Percentiles rank a stretch among this genome's conserved stretches.
phyloP scores from a whole-genome alignment of 345 rosid genomes.

The Eutrema yunnanense region DNA sequence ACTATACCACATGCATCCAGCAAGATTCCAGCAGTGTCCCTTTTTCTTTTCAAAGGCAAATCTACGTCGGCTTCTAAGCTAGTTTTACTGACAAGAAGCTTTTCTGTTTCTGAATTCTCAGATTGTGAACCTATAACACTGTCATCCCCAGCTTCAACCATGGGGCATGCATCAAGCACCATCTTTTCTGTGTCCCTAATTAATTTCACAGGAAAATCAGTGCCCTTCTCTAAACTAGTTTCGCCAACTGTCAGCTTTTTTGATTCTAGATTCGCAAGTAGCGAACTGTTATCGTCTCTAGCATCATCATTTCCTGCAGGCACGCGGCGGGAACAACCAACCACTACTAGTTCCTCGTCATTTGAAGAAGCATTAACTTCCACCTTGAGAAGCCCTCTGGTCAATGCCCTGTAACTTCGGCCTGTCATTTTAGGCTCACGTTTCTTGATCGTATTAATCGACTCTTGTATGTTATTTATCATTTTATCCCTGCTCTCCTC shows the following conservation, averaged over 20 bases:
- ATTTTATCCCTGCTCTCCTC: constrained; percentile 31
- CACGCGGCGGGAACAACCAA: constrained; percentile 20
- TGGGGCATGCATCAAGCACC: constrained; percentile 6
- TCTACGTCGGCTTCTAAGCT: constrained; percentile 28
- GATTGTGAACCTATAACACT: not conserved
- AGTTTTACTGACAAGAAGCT: constrained; percentile 25
- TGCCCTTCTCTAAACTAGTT: constrained; percentile 6
- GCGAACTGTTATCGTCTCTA: constrained; percentile 13
- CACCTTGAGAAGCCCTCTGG: constrained; percentile 26
- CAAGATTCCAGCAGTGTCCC: constrained; percentile 25
- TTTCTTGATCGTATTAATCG: constrained; percentile 33
- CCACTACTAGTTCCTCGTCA: constrained; percentile 24
- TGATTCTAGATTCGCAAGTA: not conserved
- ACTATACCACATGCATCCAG: constrained; percentile 31
- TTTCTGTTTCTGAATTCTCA: constrained; percentile 22
- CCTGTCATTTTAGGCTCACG: constrained; percentile 27
- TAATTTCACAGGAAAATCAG: not conserved
- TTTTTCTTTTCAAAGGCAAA: constrained; percentile 38
- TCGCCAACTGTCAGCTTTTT: not conserved
- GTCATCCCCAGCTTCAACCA: not conserved
- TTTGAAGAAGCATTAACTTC: constrained; percentile 18
- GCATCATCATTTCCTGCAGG: constrained; percentile 29
- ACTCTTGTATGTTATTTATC: constrained; percentile 35
- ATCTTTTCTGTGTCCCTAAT: not conserved
- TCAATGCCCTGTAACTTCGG: constrained; percentile 43